Conservation (phyloP, 1,139 yeast species). For the Yamadazyma dushanensis region DNA sequence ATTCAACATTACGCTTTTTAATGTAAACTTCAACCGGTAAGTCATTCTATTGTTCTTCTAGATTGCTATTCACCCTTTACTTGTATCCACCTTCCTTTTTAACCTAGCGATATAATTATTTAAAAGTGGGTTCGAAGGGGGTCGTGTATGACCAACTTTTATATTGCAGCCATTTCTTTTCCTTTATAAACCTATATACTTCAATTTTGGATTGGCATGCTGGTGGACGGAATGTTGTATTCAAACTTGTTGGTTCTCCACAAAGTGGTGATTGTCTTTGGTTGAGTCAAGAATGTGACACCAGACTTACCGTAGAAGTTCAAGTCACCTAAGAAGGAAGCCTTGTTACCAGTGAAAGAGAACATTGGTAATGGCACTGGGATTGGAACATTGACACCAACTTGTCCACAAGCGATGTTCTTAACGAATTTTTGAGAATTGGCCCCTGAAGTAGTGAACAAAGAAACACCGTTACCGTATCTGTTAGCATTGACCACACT, state of each 20-base stretch:
- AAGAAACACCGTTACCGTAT: slow-evolving; percentile 74
- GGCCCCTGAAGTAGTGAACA: slow-evolving; percentile 71
- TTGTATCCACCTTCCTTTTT: no score
- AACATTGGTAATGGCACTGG: slow-evolving; percentile 88
- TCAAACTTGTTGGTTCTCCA: slow-evolving; percentile 66
- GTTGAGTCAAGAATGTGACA: slow-evolving; percentile 68
- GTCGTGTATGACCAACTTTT: slow-evolving; percentile 1
- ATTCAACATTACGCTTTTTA: not conserved
- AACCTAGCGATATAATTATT: no score
- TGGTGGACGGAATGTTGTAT: slow-evolving; percentile 53
- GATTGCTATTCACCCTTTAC: no score
- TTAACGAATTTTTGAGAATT: slow-evolving; percentile 70
- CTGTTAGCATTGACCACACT: slow-evolving; percentile 61
- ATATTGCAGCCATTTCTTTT: not conserved
- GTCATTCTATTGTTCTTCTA: no score
- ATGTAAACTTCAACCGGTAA: not conserved
- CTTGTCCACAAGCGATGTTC: slow-evolving; percentile 74
- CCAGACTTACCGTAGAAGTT: slow-evolving; percentile 82
- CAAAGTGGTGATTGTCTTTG: slow-evolving; percentile 71
- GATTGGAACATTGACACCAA: slow-evolving; percentile 78
- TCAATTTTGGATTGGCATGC: slow-evolving; percentile 64
- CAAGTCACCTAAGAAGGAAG: slow-evolving; percentile 75
- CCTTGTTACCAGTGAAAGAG: slow-evolving; percentile 78
- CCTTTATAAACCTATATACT: not conserved
- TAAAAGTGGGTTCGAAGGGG: no score